Evolutionary conservation across 2,329 filamentous ascomycete genomes (phyloP).

Genomic region (Tricladium varicosporioides): DNA sequence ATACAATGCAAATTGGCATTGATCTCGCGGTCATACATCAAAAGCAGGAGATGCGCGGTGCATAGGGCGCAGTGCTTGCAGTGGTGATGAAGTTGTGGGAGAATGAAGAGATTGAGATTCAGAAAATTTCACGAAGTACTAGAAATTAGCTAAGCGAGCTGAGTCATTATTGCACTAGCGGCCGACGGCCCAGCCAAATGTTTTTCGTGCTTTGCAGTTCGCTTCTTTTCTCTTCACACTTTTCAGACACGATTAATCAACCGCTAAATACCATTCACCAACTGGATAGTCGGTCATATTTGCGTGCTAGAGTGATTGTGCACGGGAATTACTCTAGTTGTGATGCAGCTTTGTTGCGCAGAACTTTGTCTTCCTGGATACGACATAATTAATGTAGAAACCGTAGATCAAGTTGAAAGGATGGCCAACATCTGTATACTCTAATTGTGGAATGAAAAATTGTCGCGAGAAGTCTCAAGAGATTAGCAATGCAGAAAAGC

Average conservation of each 20-base stretch:
- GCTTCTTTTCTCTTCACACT: conserved; percentile 21
- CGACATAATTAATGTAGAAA: neutral
- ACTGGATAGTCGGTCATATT: conserved; percentile 32
- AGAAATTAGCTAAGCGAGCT: neutral
- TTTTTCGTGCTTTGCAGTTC: neutral
- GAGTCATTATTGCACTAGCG: neutral
- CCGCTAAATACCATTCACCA: conserved; percentile 25
- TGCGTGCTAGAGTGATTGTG: conserved; percentile 29
- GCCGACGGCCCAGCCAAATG: neutral
- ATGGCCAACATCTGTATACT: no score
- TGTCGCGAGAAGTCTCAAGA: no score
- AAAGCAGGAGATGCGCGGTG: neutral
- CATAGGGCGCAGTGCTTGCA: neutral
- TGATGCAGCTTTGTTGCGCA: neutral
- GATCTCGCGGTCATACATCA: neutral
- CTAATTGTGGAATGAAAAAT: no score
- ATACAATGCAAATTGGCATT: neutral
- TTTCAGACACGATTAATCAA: conserved; percentile 31
- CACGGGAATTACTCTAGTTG: conserved; percentile 1
- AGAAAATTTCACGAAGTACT: neutral
- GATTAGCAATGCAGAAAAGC: no score
- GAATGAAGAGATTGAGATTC: conserved; percentile 33
- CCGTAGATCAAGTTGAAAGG: no score
- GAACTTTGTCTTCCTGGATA: neutral
- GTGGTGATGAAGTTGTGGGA: conserved; percentile 27